A percentile compares a stretch with the other conserved stretches of the same genome.
These are phyloP conservation scores for Dioscorea dumetorum DNA, from an alignment of 106 monocot species.

Conservation along the genomic window DNA sequence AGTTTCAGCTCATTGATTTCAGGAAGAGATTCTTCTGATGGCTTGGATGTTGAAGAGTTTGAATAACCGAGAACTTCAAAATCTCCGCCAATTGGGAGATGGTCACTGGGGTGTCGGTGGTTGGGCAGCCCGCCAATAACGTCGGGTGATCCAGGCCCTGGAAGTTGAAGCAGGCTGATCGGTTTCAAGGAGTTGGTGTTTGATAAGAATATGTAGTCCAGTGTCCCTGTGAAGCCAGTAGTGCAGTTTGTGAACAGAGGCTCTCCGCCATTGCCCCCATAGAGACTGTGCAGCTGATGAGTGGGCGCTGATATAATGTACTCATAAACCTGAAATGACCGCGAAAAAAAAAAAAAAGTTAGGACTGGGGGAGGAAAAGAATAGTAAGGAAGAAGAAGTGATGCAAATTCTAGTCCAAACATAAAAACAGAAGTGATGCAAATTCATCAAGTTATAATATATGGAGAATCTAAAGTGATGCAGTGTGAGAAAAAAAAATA, in stretches of 20 bases:
- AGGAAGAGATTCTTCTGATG: too few relatives aligned
- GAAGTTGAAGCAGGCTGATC: constrained; percentile 54
- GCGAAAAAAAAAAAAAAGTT: neutral
- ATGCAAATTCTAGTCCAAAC: too few relatives aligned
- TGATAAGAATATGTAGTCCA: constrained; percentile 86
- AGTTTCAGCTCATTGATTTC: neutral
- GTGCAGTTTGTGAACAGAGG: constrained; percentile 92
- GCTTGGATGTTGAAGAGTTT: neutral
- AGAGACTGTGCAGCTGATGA: constrained; percentile 50
- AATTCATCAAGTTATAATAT: too few relatives aligned
- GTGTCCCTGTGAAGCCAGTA: constrained; percentile 81
- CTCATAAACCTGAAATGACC: constrained; percentile 54
- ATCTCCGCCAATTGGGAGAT: constrained; percentile 85
- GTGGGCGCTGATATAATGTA: constrained; percentile 36
- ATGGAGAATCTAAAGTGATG: too few relatives aligned
- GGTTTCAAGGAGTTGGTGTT: constrained; percentile 37
- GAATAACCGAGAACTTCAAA: constrained; percentile 31
- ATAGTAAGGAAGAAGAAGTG: too few relatives aligned
- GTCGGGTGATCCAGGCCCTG: constrained; percentile 42
- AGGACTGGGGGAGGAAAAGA: too few relatives aligned
- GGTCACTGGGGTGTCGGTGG: constrained; percentile 73
- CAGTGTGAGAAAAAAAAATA: too few relatives aligned
- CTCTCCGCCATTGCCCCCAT: constrained; percentile 68
- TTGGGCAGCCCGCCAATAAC: constrained; percentile 75
- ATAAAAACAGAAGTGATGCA: too few relatives aligned